Percentiles rank a stretch among this genome's conserved stretches.
These are phyloP conservation scores for Annona squamosa DNA, from an alignment of 164 flowering plant species.

Conservation along the genomic window DNA sequence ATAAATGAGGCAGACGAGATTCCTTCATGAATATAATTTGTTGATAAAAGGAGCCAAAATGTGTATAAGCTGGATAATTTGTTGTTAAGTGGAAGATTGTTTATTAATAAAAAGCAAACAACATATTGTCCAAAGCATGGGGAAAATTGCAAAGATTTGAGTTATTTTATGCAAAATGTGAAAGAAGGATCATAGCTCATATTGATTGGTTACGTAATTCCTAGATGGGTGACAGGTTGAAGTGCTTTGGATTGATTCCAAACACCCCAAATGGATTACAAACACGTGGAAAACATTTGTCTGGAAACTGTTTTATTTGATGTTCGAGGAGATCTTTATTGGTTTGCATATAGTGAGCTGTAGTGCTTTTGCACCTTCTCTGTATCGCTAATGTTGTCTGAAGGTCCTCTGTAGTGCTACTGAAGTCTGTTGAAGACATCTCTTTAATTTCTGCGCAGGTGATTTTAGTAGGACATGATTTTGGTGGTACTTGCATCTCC, in stretches of 20 bases:
- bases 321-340: neutral
- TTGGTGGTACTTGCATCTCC: constrained; percentile 88
- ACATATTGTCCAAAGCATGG: neutral
- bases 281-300: neutral
- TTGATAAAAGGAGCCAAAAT: too few relatives aligned
- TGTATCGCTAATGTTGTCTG: neutral
- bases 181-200: neutral
- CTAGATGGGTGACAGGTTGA: neutral
- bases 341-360: neutral
- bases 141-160: neutral
- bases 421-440: neutral
- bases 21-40: too few relatives aligned
- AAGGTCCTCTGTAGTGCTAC: neutral
- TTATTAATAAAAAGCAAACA: neutral
- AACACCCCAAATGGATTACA: neutral
- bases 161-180: neutral
- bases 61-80: too few relatives aligned
- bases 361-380: neutral
- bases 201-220: neutral
- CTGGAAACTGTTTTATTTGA: too few relatives aligned
- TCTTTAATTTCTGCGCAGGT: constrained; percentile 38
- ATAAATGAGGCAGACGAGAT: too few relatives aligned
- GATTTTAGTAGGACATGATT: constrained; percentile 89
- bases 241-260: neutral
- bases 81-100: neutral